Percentiles rank a stretch among this genome's conserved stretches.
Evolutionary conservation across 228 moss, liverwort and hornwort species (phyloP).

Genomic region (Sphagnum magellanicum): DNA sequence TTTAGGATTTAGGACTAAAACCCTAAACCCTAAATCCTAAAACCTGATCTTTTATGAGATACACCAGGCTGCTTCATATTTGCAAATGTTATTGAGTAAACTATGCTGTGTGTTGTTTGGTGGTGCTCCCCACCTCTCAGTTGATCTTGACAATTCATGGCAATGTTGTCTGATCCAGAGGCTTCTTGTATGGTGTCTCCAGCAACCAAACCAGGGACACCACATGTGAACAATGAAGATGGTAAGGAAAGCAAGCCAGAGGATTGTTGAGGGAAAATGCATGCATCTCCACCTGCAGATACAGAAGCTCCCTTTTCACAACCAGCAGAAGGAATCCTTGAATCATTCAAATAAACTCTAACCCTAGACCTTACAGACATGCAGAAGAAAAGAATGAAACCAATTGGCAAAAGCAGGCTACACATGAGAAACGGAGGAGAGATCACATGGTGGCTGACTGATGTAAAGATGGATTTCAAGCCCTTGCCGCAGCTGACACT

Average conservation of each 20-base stretch:
- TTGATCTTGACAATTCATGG: neutral
- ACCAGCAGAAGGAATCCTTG: neutral
- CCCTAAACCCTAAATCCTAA: too few species aligned
- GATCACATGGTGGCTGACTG: slow-evolving; percentile 83
- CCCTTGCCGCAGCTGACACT: slow-evolving; percentile 52
- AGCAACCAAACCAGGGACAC: too few species aligned
- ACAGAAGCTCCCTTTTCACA: neutral
- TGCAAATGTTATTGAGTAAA: neutral
- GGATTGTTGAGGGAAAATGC: slow-evolving; percentile 39
- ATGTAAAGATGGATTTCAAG: slow-evolving; percentile 74
- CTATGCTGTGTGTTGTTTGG: neutral
- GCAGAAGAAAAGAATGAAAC: too few species aligned
- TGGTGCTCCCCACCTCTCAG: neutral
- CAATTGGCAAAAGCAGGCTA: too few species aligned
- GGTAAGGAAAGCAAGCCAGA: too few species aligned
- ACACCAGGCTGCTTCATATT: slow-evolving; percentile 21
- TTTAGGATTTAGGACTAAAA: too few species aligned
- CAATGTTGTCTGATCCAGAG: neutral
- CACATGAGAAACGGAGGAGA: neutral
- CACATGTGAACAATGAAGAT: too few species aligned
- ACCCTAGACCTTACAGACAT: too few species aligned
- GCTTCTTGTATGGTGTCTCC: neutral
- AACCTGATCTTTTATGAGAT: neutral
- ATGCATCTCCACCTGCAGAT: slow-evolving; percentile 86
- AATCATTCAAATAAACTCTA: neutral